Evolutionary conservation across 805 yeast species (phyloP), one percentile per base, ranked within the genome.

Genomic region (Nakazawaea pomicola): DNA sequence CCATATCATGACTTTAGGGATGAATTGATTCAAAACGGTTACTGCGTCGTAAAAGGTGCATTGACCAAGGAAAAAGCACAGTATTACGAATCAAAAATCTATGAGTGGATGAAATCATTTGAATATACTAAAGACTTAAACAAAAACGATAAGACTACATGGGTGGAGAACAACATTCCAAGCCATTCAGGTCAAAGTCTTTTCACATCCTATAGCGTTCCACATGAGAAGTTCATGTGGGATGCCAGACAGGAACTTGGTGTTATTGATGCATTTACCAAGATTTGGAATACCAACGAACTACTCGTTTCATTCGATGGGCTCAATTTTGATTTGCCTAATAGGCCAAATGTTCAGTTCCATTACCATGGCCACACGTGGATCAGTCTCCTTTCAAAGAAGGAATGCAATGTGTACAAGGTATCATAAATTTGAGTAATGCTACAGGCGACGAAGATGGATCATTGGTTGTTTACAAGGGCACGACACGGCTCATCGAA

Each of bases 191-290:
- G 29, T 2, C 50, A 45, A 35, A 49, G 50, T 20, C 38, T 50
- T 12, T 54, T 41, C 33, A 29, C 38, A 7, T 40, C 46, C 14
- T 52, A 57, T 38, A 39, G 50, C 29, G 45, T 50, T 14, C 39
- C 55, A 7, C 65, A 60, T 41, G 64, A 60, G 43, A 54, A 57
- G 42, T 51, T 60, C 41, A 49, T 60, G 48, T 60, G 65, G 66
- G 64, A 60, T 34, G 44, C 55, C 4, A 55, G 61, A 50, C 45
- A 40, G 41, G 65, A 61, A 33, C 49, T 44, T 3, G 61, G 59
- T 0, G 53, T 58, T 32, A 30, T 51, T 17, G 53, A 51, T 11
- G 45, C 50, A 6, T 60, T 60, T 47, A 52, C 52, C 10, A 49
- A 54, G 24, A 17, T 60, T 6, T 61, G 58, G 58, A 62, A 60